Evolutionary conservation across 2,329 filamentous ascomycete genomes (phyloP).

Genomic region (Aspergillus hiratsukae): DNA sequence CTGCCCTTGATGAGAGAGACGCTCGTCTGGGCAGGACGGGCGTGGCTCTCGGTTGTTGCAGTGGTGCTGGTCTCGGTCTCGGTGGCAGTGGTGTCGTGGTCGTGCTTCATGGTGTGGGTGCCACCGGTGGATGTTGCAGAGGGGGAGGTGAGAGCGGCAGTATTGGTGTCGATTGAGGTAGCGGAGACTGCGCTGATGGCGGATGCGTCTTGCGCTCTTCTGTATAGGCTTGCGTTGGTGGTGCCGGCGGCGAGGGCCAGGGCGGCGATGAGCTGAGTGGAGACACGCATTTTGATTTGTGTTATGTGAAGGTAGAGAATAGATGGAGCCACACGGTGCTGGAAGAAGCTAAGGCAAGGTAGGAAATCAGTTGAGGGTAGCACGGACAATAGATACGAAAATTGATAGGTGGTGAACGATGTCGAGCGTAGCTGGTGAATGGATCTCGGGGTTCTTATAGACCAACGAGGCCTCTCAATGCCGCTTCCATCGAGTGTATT

Average conservation of each 20-base stretch:
- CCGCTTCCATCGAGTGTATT: not conserved
- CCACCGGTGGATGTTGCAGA: not conserved
- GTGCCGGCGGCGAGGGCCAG: constrained; percentile 18
- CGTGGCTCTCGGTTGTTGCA: not conserved
- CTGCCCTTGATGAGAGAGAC: constrained; percentile 18
- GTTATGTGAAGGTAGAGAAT: not conserved
- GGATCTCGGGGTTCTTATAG: not conserved
- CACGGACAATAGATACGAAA: not conserved
- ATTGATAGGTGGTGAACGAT: not conserved
- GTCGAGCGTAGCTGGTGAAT: not conserved
- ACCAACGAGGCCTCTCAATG: not conserved
- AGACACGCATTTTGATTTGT: constrained; percentile 27
- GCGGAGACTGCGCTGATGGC: not conserved
- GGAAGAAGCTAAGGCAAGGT: not conserved
- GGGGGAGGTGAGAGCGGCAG: not conserved
- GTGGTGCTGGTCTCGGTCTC: not conserved
- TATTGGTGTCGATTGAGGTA: not conserved
- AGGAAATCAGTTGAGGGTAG: not conserved
- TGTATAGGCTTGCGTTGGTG: constrained; percentile 3
- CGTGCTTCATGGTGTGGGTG: constrained; percentile 3
- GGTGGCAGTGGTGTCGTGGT: not conserved
- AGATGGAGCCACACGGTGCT: not conserved
- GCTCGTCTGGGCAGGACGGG: constrained; percentile 12
- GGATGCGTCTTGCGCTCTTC: not conserved
- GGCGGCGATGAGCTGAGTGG: constrained; percentile 14